phyloP scores from a whole-genome alignment of 495 filamentous ascomycete genomes.

The Staphylotrichum tortipilum region DNA sequence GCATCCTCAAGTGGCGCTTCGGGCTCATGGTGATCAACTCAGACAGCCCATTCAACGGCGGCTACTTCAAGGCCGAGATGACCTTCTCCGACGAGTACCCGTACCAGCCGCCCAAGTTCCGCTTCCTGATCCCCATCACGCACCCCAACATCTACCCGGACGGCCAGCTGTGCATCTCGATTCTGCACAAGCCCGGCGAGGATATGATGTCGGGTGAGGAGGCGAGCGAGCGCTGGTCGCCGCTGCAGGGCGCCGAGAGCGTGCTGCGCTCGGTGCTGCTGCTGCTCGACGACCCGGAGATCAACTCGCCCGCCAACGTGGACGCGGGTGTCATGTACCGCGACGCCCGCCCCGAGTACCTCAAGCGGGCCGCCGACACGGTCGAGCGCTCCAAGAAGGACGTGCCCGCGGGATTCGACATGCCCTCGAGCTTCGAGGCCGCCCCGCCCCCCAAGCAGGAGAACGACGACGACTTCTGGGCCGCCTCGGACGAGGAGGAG shows the following conservation, averaged over 20 bases:
- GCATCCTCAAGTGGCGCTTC: constrained; percentile 78
- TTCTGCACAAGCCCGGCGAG: constrained; percentile 85
- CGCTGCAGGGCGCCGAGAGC: constrained; percentile 85
- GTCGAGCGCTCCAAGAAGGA: constrained; percentile 67
- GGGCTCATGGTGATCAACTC: constrained; percentile 87
- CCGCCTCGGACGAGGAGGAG: constrained; percentile 70
- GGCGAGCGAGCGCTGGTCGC: constrained; percentile 84
- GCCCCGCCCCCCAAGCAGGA: constrained; percentile 56
- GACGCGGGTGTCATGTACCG: constrained; percentile 83
- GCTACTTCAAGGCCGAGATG: constrained; percentile 87
- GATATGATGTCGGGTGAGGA: constrained; percentile 85
- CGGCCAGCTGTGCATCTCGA: constrained; percentile 91
- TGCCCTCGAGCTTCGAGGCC: constrained; percentile 63
- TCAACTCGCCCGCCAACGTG: constrained; percentile 88
- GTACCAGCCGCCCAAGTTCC: constrained; percentile 84
- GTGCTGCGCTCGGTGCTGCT: constrained; percentile 87
- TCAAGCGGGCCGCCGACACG: constrained; percentile 55
- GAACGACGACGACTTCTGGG: constrained; percentile 76
- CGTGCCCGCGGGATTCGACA: constrained; percentile 71
- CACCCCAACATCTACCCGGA: constrained; percentile 93
- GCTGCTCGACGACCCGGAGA: constrained; percentile 90
- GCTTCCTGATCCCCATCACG: constrained; percentile 67
- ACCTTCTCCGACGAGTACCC: constrained; percentile 85
- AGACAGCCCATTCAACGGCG: constrained; percentile 83
- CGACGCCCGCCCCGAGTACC: constrained; percentile 59